phyloP scores from a whole-genome alignment of 2,329 filamentous ascomycete species.

The Sporothrix dimorphospora region DNA sequence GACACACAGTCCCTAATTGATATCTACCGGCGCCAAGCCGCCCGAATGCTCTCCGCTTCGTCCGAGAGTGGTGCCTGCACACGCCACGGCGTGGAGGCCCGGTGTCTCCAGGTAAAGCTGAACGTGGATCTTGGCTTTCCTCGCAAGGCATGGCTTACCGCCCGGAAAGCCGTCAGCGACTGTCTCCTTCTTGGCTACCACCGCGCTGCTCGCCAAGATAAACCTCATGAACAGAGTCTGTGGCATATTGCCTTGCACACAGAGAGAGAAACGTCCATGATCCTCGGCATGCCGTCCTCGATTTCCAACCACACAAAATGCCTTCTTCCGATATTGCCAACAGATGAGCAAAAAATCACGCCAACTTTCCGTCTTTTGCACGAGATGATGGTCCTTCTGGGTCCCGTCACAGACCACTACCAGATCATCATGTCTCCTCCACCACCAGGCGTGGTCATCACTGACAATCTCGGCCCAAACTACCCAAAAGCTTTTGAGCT shows the following conservation, averaged over 20 bases:
- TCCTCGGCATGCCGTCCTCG: conserved; percentile 57
- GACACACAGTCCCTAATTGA: conserved; percentile 49
- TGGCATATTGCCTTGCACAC: conserved; percentile 47
- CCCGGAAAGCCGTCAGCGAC: conserved; percentile 55
- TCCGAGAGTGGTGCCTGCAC: conserved; percentile 52
- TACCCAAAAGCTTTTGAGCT: conserved; percentile 46
- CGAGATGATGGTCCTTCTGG: conserved; percentile 33
- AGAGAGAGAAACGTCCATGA: conserved; percentile 55
- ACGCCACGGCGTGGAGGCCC: conserved; percentile 56
- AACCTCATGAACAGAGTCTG: conserved; percentile 40
- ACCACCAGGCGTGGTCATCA: background rate
- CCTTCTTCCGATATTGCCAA: background rate
- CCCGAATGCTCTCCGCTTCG: conserved; percentile 51
- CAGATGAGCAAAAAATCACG: background rate
- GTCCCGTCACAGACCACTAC: conserved; percentile 21
- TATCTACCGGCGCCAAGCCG: conserved; percentile 49
- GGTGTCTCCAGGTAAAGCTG: conserved; percentile 55
- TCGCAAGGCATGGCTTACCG: conserved; percentile 56
- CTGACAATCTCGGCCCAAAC: conserved; percentile 24
- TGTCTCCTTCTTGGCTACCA: conserved; percentile 56
- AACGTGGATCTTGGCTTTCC: conserved; percentile 60
- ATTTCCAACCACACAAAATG: conserved; percentile 38
- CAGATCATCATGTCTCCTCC: conserved; percentile 1
- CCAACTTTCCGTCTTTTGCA: conserved; percentile 21
- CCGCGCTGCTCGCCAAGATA: conserved; percentile 38